phyloP scores from a whole-genome alignment of 139 green algal genomes.

The Zygnema cylindricum region DNA sequence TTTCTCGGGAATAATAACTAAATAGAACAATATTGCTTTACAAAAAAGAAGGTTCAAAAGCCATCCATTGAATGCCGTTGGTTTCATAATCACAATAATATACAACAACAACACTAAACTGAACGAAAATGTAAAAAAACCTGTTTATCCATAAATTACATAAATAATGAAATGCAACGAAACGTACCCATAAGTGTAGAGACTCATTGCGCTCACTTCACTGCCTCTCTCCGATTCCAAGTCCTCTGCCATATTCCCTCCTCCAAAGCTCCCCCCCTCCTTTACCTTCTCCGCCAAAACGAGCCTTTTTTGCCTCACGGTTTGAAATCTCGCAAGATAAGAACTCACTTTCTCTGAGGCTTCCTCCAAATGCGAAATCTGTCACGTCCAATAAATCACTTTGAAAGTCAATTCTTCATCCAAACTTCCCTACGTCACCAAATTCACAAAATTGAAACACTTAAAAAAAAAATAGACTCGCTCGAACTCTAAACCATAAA shows the following conservation, averaged over 20 bases:
- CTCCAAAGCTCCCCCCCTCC: neutral
- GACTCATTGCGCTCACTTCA: constrained; percentile 31
- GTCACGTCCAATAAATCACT: neutral
- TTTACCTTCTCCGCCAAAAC: neutral
- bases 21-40: no score
- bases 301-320: neutral
- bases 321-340: constrained; percentile 17
- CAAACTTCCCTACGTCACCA: no score
- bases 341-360: constrained; percentile 20
- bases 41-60: no score
- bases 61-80: no score
- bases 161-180: no score
- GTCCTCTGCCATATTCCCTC: neutral
- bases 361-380: constrained; percentile 9
- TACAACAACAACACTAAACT: no score
- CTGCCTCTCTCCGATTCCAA: constrained; percentile 13
- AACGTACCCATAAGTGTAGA: constrained; percentile 34
- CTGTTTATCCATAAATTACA: no score
- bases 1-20: no score
- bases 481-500: neutral
- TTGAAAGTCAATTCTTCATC: neutral
- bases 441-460: no score
- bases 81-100: no score
- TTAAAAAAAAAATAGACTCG: neutral
- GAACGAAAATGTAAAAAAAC: no score